phyloP scores from a whole-genome alignment of 306 rosid species.

The Malus sieversii region DNA sequence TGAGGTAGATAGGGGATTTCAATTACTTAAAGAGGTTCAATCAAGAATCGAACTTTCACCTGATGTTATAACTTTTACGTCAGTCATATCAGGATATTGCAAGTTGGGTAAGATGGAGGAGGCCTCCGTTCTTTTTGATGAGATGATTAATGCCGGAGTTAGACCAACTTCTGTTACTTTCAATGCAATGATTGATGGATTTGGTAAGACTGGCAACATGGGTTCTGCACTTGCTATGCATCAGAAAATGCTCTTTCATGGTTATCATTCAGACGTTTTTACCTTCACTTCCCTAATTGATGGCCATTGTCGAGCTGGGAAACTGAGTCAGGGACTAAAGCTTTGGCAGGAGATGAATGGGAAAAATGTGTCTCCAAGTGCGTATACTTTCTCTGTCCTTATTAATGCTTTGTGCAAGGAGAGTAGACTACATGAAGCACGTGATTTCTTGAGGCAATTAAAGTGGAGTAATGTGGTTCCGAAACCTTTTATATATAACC shows the following conservation, averaged over 20 bases:
- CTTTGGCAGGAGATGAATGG: constrained; percentile 67
- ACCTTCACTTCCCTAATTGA: constrained; percentile 67
- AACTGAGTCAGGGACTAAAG: constrained; percentile 46
- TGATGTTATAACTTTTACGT: constrained; percentile 58
- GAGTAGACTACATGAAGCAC: constrained; percentile 68
- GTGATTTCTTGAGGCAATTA: constrained; percentile 43
- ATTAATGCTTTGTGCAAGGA: constrained; percentile 62
- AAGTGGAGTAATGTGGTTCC: constrained; percentile 40
- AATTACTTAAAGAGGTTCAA: constrained; percentile 42
- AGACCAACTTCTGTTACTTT: constrained; percentile 56
- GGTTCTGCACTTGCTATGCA: constrained; percentile 41
- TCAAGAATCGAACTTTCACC: constrained; percentile 32
- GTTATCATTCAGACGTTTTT: constrained; percentile 57
- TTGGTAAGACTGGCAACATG: constrained; percentile 58
- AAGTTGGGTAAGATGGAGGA: constrained; percentile 53
- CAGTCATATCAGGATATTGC: constrained; percentile 67
- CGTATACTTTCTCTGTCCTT: constrained; percentile 67
- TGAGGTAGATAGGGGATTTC: constrained; percentile 46
- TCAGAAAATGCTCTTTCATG: constrained; percentile 46
- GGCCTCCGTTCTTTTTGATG: constrained; percentile 46
- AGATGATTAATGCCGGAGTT: constrained; percentile 46
- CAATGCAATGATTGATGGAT: constrained; percentile 66
- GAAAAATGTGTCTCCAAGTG: constrained; percentile 39
- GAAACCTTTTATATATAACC: constrained; percentile 62
- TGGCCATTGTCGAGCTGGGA: constrained; percentile 61